phyloP scores from a whole-genome alignment of 2,329 filamentous ascomycete genomes.

The Clathrospora elynae region DNA sequence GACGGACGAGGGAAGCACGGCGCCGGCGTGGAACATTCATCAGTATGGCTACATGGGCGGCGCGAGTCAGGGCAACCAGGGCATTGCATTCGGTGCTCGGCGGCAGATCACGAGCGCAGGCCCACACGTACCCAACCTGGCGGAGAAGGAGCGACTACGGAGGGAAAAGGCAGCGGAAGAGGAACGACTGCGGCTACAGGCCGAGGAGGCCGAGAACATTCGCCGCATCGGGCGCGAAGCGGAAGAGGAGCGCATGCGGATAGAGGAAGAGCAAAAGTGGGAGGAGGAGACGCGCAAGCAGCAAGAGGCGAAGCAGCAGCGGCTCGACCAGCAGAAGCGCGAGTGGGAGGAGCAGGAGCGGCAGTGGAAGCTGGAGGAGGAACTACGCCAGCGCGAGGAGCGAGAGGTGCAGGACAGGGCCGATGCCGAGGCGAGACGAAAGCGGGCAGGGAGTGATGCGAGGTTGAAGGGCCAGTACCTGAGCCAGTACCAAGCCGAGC shows the following conservation, averaged over 20 bases:
- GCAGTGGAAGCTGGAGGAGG: constrained; percentile 77
- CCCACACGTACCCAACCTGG: constrained; percentile 77
- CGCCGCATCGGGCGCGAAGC: constrained; percentile 57
- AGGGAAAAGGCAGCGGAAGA: constrained; percentile 63
- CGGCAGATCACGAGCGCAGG: constrained; percentile 87
- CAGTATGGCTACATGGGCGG: constrained; percentile 98
- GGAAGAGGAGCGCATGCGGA: constrained; percentile 66
- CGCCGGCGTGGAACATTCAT: constrained; percentile 96
- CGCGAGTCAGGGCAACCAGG: constrained; percentile 92
- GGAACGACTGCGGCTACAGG: constrained; percentile 55
- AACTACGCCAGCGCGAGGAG: constrained; percentile 72
- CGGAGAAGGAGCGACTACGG: constrained; percentile 78
- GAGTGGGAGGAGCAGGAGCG: constrained; percentile 78
- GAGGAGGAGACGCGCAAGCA: constrained; percentile 66
- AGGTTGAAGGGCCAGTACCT: constrained; percentile 81
- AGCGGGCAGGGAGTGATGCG: constrained; percentile 65
- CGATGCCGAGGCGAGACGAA: constrained; percentile 67
- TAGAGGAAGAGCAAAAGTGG: constrained; percentile 70
- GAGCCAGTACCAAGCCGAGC: constrained; percentile 82
- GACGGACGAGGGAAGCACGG: constrained; percentile 77
- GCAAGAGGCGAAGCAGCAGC: constrained; percentile 63
- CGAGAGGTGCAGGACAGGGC: constrained; percentile 71
- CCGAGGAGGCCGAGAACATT: constrained; percentile 59
- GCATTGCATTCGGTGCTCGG: constrained; percentile 87
- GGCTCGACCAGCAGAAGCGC: constrained; percentile 70